phyloP scores from a whole-genome alignment of 257 asterid genomes.

The Jacaranda copaia region DNA sequence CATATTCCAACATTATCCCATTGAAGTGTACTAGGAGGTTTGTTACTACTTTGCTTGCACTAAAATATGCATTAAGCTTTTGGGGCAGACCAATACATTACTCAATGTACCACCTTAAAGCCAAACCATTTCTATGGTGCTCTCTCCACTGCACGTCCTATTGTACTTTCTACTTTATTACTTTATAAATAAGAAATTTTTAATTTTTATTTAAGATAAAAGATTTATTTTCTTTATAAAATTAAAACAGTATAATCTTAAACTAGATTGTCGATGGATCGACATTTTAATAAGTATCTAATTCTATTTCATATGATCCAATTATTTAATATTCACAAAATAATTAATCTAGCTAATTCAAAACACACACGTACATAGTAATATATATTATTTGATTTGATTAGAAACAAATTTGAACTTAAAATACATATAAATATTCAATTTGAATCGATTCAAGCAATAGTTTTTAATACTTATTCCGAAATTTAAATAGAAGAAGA shows the following conservation, averaged over 20 bases:
- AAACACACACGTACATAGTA: too few relatives aligned
- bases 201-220: not conserved
- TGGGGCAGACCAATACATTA: constrained; percentile 13
- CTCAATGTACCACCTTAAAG: constrained; percentile 39
- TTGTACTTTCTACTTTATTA: not conserved
- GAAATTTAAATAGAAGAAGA: not conserved
- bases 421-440: not conserved
- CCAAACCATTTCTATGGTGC: constrained; percentile 32
- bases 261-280: too few relatives aligned
- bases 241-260: too few relatives aligned
- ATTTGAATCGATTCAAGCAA: not conserved
- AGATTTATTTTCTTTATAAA: not conserved
- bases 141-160: constrained; percentile 33
- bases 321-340: too few relatives aligned
- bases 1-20: constrained; percentile 50
- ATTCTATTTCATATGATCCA: too few relatives aligned
- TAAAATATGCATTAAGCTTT: constrained; percentile 26
- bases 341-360: too few relatives aligned
- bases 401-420: too few relatives aligned
- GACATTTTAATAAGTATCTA: too few relatives aligned
- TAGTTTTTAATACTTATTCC: not conserved
- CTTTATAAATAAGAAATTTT: not conserved
- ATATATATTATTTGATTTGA: not conserved
- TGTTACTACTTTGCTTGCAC: constrained; percentile 11
- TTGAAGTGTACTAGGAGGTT: constrained; percentile 23